Evolutionary conservation across 139 green algal species (phyloP).

Genomic region (Coelastrella sp.): DNA sequence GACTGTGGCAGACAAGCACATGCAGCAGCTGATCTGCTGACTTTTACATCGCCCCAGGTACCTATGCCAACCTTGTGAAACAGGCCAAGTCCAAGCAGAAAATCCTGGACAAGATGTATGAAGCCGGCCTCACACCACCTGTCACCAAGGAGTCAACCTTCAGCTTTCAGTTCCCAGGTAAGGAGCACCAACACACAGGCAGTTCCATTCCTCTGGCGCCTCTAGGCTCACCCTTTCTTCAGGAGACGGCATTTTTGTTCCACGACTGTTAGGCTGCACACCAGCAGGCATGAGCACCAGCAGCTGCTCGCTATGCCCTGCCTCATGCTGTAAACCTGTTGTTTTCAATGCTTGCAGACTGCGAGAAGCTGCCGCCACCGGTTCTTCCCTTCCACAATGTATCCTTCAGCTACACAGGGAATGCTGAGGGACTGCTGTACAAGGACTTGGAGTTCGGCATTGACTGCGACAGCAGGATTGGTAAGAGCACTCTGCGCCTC

Average conservation of each 20-base stretch:
- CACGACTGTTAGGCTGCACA: too few relatives aligned
- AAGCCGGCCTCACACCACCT: conserved; percentile 72
- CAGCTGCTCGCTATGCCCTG: not conserved
- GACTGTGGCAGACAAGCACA: not conserved
- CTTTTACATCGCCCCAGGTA: conserved; percentile 50
- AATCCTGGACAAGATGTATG: conserved; percentile 83
- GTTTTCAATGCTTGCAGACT: conserved; percentile 55
- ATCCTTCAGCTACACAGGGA: conserved; percentile 66
- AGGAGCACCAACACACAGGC: not conserved
- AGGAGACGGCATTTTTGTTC: too few relatives aligned
- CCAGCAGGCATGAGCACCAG: too few relatives aligned
- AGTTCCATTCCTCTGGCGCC: not conserved
- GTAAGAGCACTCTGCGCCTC: not conserved
- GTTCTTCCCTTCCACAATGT: conserved; percentile 80
- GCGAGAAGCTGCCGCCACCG: conserved; percentile 83
- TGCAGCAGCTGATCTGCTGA: not conserved
- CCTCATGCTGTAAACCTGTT: not conserved
- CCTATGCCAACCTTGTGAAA: conserved; percentile 82
- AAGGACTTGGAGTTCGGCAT: conserved; percentile 90
- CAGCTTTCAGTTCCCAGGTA: conserved; percentile 34
- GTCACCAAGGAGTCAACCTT: conserved; percentile 73
- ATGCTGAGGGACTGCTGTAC: conserved; percentile 51
- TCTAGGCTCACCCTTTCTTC: too few relatives aligned
- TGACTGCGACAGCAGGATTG: conserved; percentile 88
- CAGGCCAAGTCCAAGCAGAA: conserved; percentile 91